Evolutionary conservation across 83 land plant species (phyloP), one percentile per base, ranked within the genome.

Genomic region (Diphasiastrum complanatum): DNA sequence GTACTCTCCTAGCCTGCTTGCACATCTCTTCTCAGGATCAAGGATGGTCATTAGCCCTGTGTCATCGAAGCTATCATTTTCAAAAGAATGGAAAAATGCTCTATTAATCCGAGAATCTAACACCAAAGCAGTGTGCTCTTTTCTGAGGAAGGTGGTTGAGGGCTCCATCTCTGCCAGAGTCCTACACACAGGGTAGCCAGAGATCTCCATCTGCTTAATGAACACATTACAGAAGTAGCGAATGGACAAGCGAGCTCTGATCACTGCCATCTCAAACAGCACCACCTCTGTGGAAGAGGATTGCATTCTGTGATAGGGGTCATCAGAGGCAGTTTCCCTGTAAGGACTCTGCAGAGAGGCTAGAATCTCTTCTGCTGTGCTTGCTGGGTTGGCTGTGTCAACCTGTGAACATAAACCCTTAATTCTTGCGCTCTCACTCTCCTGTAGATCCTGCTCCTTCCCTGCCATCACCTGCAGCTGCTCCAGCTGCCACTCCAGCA

Each of bases 401-500:
- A n/a, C n/a, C n/a, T n/a, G n/a, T n/a, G n/a, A n/a, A 31, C 41
- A 18, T 5, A 47, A 19, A 2, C 27, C 27, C 45, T 56, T 40
- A 11, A 29, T 33, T 33, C 36, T 31, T 19, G 32, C 20, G 2
- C 66, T 2, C 18, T 47, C 45, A 19, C 11, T 24, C 65, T 53
- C 24, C n/a, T 5, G 5, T 22, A 18, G 32, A 34, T 67, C 70
- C 1, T 4, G 33, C 14, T 67, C 65, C 33, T 10, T 27, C 20
- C 28, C 27, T 2, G 71, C 63, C 1, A 29, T n/a, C 28, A 52
- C 72, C 58, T 73, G 73, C 18, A 74, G 47, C 47, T 74, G 73
- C 52, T 69, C 67, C 4, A 74, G 73, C 60, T 74, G 74, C 74
- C 77, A 68, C 56, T 74, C 77, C 3, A 74, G 77, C 61, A 74